phyloP scores from a whole-genome alignment of 768 basidiomycete genomes.

The Jaapia argillacea region DNA sequence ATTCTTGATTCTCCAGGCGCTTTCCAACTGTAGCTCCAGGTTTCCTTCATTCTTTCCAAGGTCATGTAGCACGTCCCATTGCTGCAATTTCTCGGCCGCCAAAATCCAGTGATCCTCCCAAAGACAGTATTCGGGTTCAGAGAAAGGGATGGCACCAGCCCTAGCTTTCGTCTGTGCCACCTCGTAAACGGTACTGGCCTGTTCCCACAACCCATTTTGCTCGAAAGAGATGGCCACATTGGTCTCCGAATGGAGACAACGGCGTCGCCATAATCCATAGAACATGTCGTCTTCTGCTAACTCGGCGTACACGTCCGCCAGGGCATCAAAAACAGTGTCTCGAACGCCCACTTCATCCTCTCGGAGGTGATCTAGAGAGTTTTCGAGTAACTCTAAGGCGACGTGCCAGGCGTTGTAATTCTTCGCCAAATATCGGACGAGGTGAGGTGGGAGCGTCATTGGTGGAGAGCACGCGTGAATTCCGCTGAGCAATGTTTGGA shows the following conservation, averaged over 20 bases:
- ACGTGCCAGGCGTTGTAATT: slow-evolving; percentile 96
- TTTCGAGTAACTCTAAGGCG: slow-evolving; percentile 74
- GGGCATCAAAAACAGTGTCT: slow-evolving; percentile 80
- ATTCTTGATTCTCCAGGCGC: slow-evolving; percentile 89
- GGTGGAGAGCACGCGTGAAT: slow-evolving; percentile 79
- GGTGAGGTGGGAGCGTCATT: slow-evolving; percentile 85
- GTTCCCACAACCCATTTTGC: slow-evolving; percentile 96
- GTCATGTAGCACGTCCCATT: slow-evolving; percentile 94
- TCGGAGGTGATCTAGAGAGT: slow-evolving; percentile 66
- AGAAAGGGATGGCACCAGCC: slow-evolving; percentile 75
- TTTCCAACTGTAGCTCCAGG: slow-evolving; percentile 86
- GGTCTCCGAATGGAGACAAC: slow-evolving; percentile 83
- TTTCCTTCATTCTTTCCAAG: slow-evolving; percentile 84
- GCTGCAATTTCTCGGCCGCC: slow-evolving; percentile 90
- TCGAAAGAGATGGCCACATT: slow-evolving; percentile 84
- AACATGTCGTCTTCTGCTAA: slow-evolving; percentile 95
- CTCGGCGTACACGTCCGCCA: slow-evolving; percentile 94
- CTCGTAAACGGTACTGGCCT: slow-evolving; percentile 85
- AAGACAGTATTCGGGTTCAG: slow-evolving; percentile 90
- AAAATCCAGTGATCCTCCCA: slow-evolving; percentile 99
- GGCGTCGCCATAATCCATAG: slow-evolving; percentile 90
- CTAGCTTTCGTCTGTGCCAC: slow-evolving; percentile 80
- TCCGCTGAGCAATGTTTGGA: slow-evolving; percentile 83
- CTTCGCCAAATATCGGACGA: slow-evolving; percentile 94
- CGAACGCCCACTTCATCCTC: slow-evolving; percentile 74